These are phyloP conservation scores for Candida freyschussii DNA, from an alignment of 1,139 yeast species.

Conservation along the genomic window DNA sequence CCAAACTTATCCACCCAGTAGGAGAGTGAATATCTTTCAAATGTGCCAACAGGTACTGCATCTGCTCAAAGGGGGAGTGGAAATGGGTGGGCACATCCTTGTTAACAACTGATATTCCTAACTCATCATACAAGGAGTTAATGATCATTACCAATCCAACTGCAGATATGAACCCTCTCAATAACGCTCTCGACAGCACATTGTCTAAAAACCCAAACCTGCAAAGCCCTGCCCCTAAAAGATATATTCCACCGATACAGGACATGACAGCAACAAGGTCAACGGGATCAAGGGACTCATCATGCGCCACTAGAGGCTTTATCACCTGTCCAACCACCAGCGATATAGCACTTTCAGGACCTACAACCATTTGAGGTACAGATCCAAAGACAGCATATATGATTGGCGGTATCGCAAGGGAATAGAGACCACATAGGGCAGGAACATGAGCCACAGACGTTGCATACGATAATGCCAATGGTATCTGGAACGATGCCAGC, in stretches of 20 bases:
- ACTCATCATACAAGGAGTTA: conserved; percentile 66
- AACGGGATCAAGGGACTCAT: conserved; percentile 46
- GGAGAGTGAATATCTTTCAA: conserved; percentile 39
- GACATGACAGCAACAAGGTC: conserved; percentile 72
- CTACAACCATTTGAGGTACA: conserved; percentile 94
- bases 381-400: conserved; percentile 82
- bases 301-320: conserved; percentile 58
- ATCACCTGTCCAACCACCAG: conserved; percentile 89
- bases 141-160: conserved; percentile 90
- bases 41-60: conserved; percentile 49
- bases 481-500: conserved; percentile 87
- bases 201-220: conserved; percentile 88
- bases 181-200: conserved; percentile 73
- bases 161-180: conserved; percentile 87
- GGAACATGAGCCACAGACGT: conserved; percentile 90
- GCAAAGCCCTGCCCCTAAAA: conserved; percentile 73
- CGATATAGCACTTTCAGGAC: conserved; percentile 94
- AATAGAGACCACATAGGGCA: conserved; percentile 77
- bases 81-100: conserved; percentile 47
- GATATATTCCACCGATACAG: conserved; percentile 69
- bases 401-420: conserved; percentile 79
- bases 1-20: conserved; percentile 49
- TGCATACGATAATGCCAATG: conserved; percentile 84
- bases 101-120: conserved; percentile 52
- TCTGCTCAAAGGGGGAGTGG: conserved; percentile 74